A percentile compares a stretch with the other conserved stretches of the same genome.
Conservation (phyloP, 208 protist genomes). For the Vickermania spadyakhi region DNA sequence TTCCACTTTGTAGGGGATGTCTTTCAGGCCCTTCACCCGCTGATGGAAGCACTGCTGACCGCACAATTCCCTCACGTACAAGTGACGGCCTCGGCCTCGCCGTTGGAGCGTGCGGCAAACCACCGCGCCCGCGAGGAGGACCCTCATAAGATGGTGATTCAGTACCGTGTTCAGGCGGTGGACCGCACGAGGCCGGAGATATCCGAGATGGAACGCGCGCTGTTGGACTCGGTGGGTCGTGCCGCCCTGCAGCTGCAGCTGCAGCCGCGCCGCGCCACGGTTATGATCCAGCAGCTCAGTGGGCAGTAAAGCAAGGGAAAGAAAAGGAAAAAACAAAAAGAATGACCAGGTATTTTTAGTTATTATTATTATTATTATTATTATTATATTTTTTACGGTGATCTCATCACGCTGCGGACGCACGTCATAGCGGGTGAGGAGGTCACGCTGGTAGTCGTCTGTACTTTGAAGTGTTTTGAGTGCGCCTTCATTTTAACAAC, state of each 20-base stretch:
- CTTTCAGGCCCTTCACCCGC: neutral
- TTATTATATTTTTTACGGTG: neutral
- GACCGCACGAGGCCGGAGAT: too few relatives aligned
- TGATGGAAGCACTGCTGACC: neutral
- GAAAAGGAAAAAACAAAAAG: neutral
- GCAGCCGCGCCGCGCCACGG: neutral
- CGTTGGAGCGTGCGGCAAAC: too few relatives aligned
- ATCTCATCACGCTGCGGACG: too few relatives aligned
- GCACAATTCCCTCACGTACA: too few relatives aligned
- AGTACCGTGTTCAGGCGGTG: too few relatives aligned
- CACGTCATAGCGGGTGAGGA: too few relatives aligned
- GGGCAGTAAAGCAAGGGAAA: neutral
- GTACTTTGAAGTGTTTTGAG: neutral
- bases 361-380: conserved; percentile 1
- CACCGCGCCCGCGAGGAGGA: too few relatives aligned
- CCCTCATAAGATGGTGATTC: too few relatives aligned
- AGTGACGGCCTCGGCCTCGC: too few relatives aligned
- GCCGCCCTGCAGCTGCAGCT: neutral
- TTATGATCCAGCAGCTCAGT: neutral
- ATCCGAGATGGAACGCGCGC: neutral
- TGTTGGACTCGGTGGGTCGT: neutral
- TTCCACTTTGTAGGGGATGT: neutral
- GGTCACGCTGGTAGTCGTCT: neutral
- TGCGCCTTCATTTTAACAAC: neutral
- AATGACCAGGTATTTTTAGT: neutral